Conservation (phyloP, 768 basidiomycete genomes). For the Kwoniella dejecticola region DNA sequence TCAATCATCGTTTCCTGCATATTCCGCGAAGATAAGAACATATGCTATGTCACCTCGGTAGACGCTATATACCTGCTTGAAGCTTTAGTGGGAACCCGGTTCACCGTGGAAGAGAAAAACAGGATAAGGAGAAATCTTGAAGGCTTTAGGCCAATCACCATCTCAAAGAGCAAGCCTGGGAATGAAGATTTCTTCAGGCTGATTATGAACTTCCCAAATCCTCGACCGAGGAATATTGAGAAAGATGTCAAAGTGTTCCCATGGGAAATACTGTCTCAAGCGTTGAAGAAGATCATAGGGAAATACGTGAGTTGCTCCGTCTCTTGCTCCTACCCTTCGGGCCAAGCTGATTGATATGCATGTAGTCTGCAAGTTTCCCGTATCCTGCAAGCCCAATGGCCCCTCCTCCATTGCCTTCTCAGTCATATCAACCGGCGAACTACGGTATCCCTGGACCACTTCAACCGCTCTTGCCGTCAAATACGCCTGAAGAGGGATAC, state of each 20-base stretch:
- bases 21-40: constrained; percentile 72
- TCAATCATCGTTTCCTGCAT: constrained; percentile 94
- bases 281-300: constrained; percentile 59
- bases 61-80: constrained; percentile 94
- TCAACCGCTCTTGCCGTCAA: constrained; percentile 16
- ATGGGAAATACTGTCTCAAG: constrained; percentile 58
- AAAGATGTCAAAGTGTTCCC: constrained; percentile 75
- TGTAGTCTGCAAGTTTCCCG: constrained; percentile 45
- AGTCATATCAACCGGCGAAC: constrained; percentile 6
- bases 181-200: constrained; percentile 87
- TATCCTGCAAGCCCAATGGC: constrained; percentile 30
- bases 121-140: constrained; percentile 92
- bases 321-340: too few species aligned
- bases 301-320: constrained; percentile 60
- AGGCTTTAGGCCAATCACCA: constrained; percentile 83
- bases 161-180: constrained; percentile 79
- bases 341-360: neutral
- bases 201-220: constrained; percentile 94
- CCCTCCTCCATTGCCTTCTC: constrained; percentile 21
- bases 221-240: constrained; percentile 94
- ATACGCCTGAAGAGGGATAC: constrained; percentile 15
- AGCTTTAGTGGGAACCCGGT: constrained; percentile 70
- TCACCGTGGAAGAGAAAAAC: constrained; percentile 95
- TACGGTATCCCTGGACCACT: constrained; percentile 25
- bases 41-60: constrained; percentile 89